phyloP scores from a whole-genome alignment of 305 asterid species.

The Galium porrigens region DNA sequence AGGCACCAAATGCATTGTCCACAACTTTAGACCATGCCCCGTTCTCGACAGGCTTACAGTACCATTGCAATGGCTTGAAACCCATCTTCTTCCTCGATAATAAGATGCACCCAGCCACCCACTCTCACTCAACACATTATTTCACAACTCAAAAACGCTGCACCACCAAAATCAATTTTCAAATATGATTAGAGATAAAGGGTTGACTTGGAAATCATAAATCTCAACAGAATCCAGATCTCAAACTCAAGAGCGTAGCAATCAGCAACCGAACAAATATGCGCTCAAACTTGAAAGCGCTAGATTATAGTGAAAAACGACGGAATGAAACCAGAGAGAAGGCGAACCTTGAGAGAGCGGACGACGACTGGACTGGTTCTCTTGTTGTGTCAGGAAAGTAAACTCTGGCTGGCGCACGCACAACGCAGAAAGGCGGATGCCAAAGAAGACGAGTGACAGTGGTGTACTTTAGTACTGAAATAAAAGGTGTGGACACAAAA shows the following conservation, averaged over 20 bases:
- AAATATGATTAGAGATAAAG: background rate
- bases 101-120: constrained; percentile 1
- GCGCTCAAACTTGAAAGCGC: too few relatives aligned
- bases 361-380: background rate
- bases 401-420: background rate
- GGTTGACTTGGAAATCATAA: background rate
- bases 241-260: background rate
- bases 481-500: background rate
- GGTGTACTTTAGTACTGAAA: background rate
- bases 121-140: constrained; percentile 5
- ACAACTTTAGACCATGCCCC: constrained; percentile 61
- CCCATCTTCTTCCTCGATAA: constrained; percentile 30
- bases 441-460: background rate
- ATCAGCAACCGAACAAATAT: background rate
- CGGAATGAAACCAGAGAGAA: background rate
- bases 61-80: constrained; percentile 51
- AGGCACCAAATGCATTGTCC: constrained; percentile 65
- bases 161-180: background rate
- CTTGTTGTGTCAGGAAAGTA: background rate
- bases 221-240: background rate
- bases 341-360: background rate
- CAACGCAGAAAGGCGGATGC: background rate
- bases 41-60: constrained; percentile 63
- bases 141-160: background rate
- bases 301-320: background rate